Base-by-base conservation (phyloP, 163 green algal species). In the Prototheca wickerhamii region DNA sequence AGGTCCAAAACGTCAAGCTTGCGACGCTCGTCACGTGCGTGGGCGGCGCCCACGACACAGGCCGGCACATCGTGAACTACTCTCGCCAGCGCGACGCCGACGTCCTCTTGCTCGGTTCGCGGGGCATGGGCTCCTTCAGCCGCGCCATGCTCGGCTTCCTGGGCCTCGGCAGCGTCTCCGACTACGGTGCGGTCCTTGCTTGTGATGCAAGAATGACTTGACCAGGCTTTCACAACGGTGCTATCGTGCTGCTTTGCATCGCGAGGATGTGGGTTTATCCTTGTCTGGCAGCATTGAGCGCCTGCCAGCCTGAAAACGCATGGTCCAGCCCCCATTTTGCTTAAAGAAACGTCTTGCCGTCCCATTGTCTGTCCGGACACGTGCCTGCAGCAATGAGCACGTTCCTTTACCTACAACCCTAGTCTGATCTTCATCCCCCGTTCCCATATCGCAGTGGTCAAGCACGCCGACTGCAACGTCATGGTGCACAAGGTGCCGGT, bases 71-170 rank as follows among this genome's bases (percentile, higher is more conserved):
- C 49, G 34, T 32, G 0, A 67, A 74, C 3, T 74, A 62, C 43
- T 51, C 57, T 6, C 46, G 58, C 26, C 29, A 56, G 26, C 60
- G 71, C n/a, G 46, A 56, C 12, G 66, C 72, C 23, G 72, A 78
- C 62, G 51, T 78, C 56, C 44, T 78, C 23, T 52, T 78, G 40
- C 55, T 78, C 49, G 72, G 72, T 15, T 60, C 26, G 7, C 60
- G 72, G 23, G 66, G 72, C 33, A 69, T 78, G 61, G 62, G 66
- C 23, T 55, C 43, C 59, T 21, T 61, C 32, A 51, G 23, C 21
- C 53, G 50, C 26, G 35, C 49, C 59, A 59, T 74, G 28, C n/a
- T 67, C 12, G 52, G 43, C 15, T 35, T 76, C n/a, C 64, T 76
- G 30, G 72, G 72, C 33, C 57, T 78, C 23, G 72, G 72, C 28